Evolutionary conservation across 371 early-diverging fungal genomes (phyloP).

Genomic region (Saksenaea vasiformis): DNA sequence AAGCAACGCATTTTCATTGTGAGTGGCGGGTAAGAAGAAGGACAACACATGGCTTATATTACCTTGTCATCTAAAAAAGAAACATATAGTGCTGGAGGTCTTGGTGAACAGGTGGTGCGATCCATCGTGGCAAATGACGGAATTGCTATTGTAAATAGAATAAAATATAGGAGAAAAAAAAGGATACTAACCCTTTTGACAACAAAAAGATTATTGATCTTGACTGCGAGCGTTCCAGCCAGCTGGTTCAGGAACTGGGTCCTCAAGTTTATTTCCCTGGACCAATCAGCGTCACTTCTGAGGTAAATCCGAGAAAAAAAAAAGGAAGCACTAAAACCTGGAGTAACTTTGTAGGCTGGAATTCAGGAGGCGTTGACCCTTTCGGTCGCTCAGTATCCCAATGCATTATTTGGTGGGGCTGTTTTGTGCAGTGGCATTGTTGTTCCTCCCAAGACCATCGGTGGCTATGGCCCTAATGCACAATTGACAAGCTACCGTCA

Average conservation of each 20-base stretch:
- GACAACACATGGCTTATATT: background rate
- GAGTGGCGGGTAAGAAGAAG: conserved; percentile 38
- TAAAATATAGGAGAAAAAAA: background rate
- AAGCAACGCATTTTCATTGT: conserved; percentile 34
- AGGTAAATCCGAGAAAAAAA: conserved; percentile 24
- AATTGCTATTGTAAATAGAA: conserved; percentile 26
- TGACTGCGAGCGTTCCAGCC: conserved; percentile 29
- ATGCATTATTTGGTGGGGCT: conserved; percentile 35
- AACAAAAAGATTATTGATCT: conserved; percentile 53
- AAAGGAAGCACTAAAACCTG: background rate
- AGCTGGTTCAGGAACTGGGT: conserved; percentile 31
- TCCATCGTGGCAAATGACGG: conserved; percentile 24
- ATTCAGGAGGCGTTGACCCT: conserved; percentile 32
- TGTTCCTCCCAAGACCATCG: conserved; percentile 17
- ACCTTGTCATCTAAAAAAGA: background rate
- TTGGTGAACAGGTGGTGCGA: conserved; percentile 34
- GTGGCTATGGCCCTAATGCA: conserved; percentile 35
- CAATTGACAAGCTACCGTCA: conserved; percentile 41
- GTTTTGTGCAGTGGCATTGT: conserved; percentile 56
- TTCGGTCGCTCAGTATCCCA: conserved; percentile 34
- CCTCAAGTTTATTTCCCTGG: conserved; percentile 42
- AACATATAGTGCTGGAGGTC: conserved; percentile 38
- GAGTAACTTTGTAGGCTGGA: conserved; percentile 15
- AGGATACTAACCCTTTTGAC: background rate
- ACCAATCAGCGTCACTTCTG: conserved; percentile 46